phyloP scores from a whole-genome alignment of 331 rosid genomes.

The Arachis monticola region DNA sequence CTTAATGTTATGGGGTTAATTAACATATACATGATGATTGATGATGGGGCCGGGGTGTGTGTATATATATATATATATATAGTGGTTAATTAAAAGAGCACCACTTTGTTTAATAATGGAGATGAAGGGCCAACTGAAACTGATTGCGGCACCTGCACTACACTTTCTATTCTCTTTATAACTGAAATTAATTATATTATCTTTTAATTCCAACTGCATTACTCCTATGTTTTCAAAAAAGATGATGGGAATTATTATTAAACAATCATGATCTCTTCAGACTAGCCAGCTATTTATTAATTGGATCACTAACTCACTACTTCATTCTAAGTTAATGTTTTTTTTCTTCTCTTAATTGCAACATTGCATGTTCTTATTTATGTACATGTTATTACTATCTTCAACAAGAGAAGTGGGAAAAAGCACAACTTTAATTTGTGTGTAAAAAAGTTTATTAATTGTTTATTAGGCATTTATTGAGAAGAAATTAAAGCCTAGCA shows the following conservation, averaged over 20 bases:
- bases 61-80: background rate
- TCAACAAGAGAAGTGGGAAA: background rate
- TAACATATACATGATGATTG: slow-evolving; percentile 9
- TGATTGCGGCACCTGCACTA: slow-evolving; percentile 45
- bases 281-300: slow-evolving; percentile 15
- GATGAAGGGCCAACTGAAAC: slow-evolving; percentile 36
- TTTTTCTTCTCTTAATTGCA: background rate
- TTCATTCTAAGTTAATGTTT: background rate
- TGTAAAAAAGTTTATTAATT: slow-evolving; percentile 33
- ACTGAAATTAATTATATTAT: slow-evolving; percentile 54
- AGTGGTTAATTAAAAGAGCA: slow-evolving; percentile 35
- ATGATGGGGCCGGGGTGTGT: background rate
- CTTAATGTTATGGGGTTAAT: background rate
- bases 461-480: background rate
- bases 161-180: slow-evolving; percentile 38
- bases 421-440: slow-evolving; percentile 1
- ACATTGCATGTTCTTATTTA: slow-evolving; percentile 24
- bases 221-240: slow-evolving; percentile 35
- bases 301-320: slow-evolving; percentile 24
- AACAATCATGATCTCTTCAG: slow-evolving; percentile 42
- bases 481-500: slow-evolving; percentile 4
- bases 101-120: slow-evolving; percentile 44
- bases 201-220: slow-evolving; percentile 38
- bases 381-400: background rate
- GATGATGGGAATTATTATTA: slow-evolving; percentile 48